phyloP scores from a whole-genome alignment of 2,329 filamentous ascomycete species.

The Sarocladium brachiariae region DNA sequence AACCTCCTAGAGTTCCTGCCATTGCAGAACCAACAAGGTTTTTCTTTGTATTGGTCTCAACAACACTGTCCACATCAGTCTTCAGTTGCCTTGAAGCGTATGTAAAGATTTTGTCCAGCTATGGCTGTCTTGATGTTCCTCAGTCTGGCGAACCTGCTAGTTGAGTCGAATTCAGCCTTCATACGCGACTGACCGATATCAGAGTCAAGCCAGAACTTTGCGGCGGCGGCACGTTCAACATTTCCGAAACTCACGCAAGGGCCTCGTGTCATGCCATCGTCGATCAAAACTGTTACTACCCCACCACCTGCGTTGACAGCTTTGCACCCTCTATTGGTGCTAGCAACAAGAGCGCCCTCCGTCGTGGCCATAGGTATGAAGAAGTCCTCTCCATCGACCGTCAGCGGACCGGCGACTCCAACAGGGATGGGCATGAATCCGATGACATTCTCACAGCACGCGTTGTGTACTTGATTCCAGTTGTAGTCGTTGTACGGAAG shows the following conservation, averaged over 20 bases:
- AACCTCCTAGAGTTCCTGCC: constrained; percentile 91
- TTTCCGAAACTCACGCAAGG: constrained; percentile 91
- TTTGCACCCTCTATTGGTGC: constrained; percentile 88
- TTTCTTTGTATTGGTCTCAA: constrained; percentile 90
- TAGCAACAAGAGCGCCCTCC: constrained; percentile 92
- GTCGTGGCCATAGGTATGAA: constrained; percentile 99
- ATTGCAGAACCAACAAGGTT: constrained; percentile 96
- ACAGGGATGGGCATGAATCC: constrained; percentile 91
- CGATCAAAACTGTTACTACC: constrained; percentile 83
- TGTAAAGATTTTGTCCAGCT: constrained; percentile 90
- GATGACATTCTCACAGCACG: constrained; percentile 97
- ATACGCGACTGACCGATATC: constrained; percentile 75
- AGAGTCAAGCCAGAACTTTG: constrained; percentile 94
- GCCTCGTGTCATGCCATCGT: constrained; percentile 97
- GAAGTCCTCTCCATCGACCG: constrained; percentile 91
- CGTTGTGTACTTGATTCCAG: constrained; percentile 89
- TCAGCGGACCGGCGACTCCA: constrained; percentile 87
- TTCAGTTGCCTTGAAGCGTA: constrained; percentile 99
- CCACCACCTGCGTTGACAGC: constrained; percentile 96
- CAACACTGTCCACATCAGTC: constrained; percentile 85
- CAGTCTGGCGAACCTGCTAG: constrained; percentile 85
- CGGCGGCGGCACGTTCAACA: constrained; percentile 79
- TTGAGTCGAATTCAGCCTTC: constrained; percentile 94
- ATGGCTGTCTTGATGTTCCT: constrained; percentile 87
- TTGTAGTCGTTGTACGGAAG: constrained; percentile 89